These are phyloP conservation scores for Gracilaria vermiculophylla DNA, from an alignment of 23 red algal species.

Conservation along the genomic window DNA sequence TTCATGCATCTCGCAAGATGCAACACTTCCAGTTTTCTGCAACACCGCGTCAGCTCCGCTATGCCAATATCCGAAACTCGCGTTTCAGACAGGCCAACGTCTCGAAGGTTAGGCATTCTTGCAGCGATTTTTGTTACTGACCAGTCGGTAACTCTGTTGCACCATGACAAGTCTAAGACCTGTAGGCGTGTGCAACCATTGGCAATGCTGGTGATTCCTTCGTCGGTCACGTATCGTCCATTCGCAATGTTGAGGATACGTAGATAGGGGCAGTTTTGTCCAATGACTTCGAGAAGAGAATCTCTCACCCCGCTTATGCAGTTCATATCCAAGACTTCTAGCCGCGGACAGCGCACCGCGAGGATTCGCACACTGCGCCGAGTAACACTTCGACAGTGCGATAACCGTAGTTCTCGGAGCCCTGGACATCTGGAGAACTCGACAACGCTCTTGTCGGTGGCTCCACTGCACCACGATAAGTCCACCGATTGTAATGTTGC, in stretches of 20 bases:
- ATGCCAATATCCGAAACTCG: constrained; percentile 56
- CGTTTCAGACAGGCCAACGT: constrained; percentile 66
- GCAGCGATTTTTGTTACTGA: constrained; percentile 45
- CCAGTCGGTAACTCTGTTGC: constrained; percentile 50
- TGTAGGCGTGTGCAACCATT: constrained; percentile 52
- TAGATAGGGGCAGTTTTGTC: constrained; percentile 63
- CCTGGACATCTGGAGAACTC: constrained; percentile 75
- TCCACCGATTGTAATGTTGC: constrained; percentile 59
- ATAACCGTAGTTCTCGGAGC: constrained; percentile 43
- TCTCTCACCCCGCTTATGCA: constrained; percentile 67
- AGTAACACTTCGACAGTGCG: constrained; percentile 56
- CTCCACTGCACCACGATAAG: constrained; percentile 71
- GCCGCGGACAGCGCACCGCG: constrained; percentile 61
- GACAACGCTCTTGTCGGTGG: constrained; percentile 67
- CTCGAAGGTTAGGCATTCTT: constrained; percentile 34
- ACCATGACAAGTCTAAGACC: constrained; percentile 70
- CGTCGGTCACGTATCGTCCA: constrained; percentile 46
- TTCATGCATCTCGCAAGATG: constrained; percentile 66
- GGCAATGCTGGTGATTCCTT: constrained; percentile 44
- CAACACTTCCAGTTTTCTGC: constrained; percentile 46
- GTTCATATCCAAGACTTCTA: constrained; percentile 73
- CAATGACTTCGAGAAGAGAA: constrained; percentile 57
- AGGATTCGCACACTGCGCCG: constrained; percentile 63
- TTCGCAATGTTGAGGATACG: constrained; percentile 63
- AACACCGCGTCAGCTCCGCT: constrained; percentile 43